Percentiles rank a stretch among this genome's conserved stretches.
Evolutionary conservation across 495 filamentous ascomycete genomes (phyloP).

Genomic region (Annulohypoxylon moriforme): DNA sequence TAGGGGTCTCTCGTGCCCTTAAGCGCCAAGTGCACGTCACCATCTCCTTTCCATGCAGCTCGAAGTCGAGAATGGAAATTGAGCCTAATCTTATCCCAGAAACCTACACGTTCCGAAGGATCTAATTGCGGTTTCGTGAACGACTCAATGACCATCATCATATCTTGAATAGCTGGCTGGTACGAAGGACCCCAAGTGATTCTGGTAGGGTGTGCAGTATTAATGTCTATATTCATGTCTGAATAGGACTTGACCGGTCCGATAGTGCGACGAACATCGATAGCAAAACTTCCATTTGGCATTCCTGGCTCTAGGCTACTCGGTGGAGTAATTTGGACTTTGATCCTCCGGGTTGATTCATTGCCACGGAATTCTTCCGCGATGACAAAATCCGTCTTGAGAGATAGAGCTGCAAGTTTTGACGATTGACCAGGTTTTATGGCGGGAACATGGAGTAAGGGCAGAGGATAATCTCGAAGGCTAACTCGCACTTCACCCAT

Average conservation of each 20-base stretch:
- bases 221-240: conserved; percentile 88
- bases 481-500: conserved; percentile 91
- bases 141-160: conserved; percentile 99
- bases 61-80: conserved; percentile 93
- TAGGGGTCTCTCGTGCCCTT: conserved; percentile 97
- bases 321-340: conserved; percentile 86
- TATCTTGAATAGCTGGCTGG: conserved; percentile 97
- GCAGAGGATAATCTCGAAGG: conserved; percentile 92
- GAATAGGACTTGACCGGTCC: conserved; percentile 97
- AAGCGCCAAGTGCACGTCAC: conserved; percentile 92
- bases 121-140: conserved; percentile 97
- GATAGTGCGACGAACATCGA: conserved; percentile 91
- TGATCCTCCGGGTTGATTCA: conserved; percentile 80
- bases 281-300: conserved; percentile 72
- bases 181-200: conserved; percentile 98
- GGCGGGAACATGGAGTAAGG: conserved; percentile 88
- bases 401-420: conserved; percentile 80
- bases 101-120: conserved; percentile 91
- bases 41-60: conserved; percentile 92
- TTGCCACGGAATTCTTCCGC: conserved; percentile 88
- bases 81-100: conserved; percentile 98
- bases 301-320: conserved; percentile 52
- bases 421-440: conserved; percentile 82
- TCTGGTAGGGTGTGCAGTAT: conserved; percentile 87
- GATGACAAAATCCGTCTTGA: conserved; percentile 94